Conservation (phyloP, 768 basidiomycete species). For the Psilocybe cubensis region DNA sequence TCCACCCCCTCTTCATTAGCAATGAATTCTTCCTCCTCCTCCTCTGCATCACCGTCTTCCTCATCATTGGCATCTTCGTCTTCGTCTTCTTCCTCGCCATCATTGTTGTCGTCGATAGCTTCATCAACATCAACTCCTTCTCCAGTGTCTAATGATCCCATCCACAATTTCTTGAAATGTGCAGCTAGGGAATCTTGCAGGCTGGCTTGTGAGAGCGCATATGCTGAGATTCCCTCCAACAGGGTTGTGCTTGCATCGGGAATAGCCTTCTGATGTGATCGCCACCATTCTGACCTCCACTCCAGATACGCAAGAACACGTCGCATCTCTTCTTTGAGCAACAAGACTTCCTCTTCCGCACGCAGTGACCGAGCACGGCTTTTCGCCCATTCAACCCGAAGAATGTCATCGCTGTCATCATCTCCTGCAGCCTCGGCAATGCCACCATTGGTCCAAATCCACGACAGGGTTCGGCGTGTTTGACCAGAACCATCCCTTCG, state of each 20-base stretch:
- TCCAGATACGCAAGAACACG: not conserved
- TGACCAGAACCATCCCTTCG: conserved; percentile 15
- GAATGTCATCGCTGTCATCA: conserved; percentile 7
- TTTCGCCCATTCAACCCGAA: conserved; percentile 9
- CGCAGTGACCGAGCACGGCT: not conserved
- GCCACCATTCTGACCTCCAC: conserved; percentile 10
- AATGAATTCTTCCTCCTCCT: too few relatives aligned
- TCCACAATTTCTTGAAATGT: conserved; percentile 5
- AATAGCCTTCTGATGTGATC: not conserved
- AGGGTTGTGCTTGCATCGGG: not conserved
- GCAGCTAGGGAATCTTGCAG: not conserved
- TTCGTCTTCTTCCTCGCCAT: not conserved
- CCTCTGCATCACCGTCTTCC: too few relatives aligned
- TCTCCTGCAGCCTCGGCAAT: not conserved
- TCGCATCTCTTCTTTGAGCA: conserved; percentile 12
- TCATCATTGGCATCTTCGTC: not conserved
- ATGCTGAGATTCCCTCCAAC: conserved; percentile 1
- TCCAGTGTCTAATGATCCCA: not conserved
- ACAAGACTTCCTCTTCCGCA: conserved; percentile 7
- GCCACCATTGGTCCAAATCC: conserved; percentile 18
- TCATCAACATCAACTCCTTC: not conserved
- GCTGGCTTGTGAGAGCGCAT: not conserved
- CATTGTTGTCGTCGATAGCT: not conserved
- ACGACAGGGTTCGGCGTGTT: conserved; percentile 11
- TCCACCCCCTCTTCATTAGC: too few relatives aligned